Conservation (phyloP, 2,329 filamentous ascomycete species). For the Alternaria sp. region DNA sequence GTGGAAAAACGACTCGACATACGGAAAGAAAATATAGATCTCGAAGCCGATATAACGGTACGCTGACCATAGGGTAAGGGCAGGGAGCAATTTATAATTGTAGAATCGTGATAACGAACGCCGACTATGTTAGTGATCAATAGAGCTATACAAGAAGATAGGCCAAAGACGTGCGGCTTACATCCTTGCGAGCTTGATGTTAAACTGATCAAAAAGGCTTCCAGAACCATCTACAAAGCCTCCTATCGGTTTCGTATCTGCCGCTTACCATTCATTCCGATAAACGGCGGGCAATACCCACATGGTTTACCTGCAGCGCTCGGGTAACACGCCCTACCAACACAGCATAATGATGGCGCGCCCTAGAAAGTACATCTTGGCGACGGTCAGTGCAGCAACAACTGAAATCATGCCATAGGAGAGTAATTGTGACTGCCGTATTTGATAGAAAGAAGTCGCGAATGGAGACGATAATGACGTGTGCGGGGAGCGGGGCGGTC, state of each 20-base stretch:
- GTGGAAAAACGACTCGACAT: not conserved
- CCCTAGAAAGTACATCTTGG: not conserved
- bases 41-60: not conserved
- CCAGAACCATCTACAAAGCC: too few species aligned
- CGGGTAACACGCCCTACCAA: not conserved
- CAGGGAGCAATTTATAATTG: too few species aligned
- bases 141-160: not conserved
- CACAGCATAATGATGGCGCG: not conserved
- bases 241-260: not conserved
- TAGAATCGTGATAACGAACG: not conserved
- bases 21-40: not conserved
- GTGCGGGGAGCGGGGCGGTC: conserved; percentile 16
- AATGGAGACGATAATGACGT: conserved; percentile 13
- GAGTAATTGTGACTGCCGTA: not conserved
- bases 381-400: not conserved
- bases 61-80: not conserved
- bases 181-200: not conserved
- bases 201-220: not conserved
- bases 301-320: not conserved
- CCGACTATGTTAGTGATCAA: not conserved
- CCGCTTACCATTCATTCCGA: not conserved
- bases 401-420: not conserved
- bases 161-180: not conserved
- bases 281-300: not conserved
- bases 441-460: not conserved